Base-by-base conservation (phyloP, 2,329 filamentous ascomycete genomes). In the Cephalotrichum gorgonifer region DNA sequence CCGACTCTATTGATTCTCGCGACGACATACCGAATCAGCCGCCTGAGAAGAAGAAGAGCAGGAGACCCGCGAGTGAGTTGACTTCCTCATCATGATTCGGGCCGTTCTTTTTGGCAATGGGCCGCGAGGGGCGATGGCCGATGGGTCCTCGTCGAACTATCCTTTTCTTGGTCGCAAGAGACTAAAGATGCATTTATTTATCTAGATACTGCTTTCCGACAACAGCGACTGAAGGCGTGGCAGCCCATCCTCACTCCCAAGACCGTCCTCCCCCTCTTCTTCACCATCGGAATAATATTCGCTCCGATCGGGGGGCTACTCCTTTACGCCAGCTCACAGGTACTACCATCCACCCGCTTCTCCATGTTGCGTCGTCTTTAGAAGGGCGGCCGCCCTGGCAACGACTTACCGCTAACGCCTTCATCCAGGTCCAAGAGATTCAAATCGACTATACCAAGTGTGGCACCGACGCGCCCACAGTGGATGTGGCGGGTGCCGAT, bases 141-240 rank as follows among this genome's bases (percentile, higher is more conserved):
- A 17, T 33, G 7, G 15, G 25, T 7, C 43, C n/a, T 15, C 44
- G 15, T 15, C 33, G 20, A 38, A 30, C 6, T 11, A 26, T 23
- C 20, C 8, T 33, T 20, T 51, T 41, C 45, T 46, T 26, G 47
- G 28, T 52, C 22, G 27, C 23, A 28, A n/a, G 42, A 42, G 9
- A 26, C 42, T 47, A 39, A 54, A 54, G 31, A 53, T 27, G 23
- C 23, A 38, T 35, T 15, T n/a, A n/a, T n/a, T 43, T 50, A 17
- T 20, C 28, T 61, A 95, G 88, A 97, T 71, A 97, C 91, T 52
- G 93, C 93, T 11, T 98, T 97, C 65, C 81, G 93, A 59, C 93
- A 98, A 65, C 93, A 98, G 69, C 83, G 93, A 63, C 71, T 98
- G 67, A 96, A 97, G 71, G 93, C 93, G 72, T 98, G 93, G 93